Base-by-base conservation (phyloP, 2,329 filamentous ascomycete genomes). In the Aspergillus tamarii region DNA sequence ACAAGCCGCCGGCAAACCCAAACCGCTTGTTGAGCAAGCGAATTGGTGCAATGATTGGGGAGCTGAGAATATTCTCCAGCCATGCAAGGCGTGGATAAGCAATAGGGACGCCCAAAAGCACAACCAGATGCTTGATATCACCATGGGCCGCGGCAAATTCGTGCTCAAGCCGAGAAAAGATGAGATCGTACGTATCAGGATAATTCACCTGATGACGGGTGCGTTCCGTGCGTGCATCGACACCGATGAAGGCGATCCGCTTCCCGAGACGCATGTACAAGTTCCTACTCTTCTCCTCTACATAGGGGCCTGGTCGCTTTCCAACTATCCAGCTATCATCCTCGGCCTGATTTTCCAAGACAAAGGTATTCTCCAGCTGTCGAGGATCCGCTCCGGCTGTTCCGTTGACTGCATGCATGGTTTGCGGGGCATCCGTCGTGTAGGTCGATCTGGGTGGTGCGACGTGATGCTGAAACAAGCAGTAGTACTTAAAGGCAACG, bases 141-240 rank as follows among this genome's bases (percentile, higher is more conserved):
- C 82, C 83, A 61, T 85, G 83, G 7, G 80, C 74, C 0, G 80
- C 82, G 0, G 76, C 72, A 12, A 89, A 78, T 66, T 89, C 85
- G 12, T 77, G 74, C 34, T 83, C 74, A 3, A 88, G 76, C 3
- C 86, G 84, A 41, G 82, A 73, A 71, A 89, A 89, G 54, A 90
- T 83, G 81, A 86, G 66, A 73, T 85, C 74, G 80, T 90, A 77
- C 76, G 93, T 80, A 77, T 90, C 79, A 62, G 82, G 77, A 72
- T 97, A 97, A 81, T 97, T 97, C 79, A 98, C 89, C 79, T 97
- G 93, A 73, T 96, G 93, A 43, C 94, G 88, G 10, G 94, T 97
- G 28, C 94, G 91, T 85, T 89, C 85, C n/a, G 85, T 87, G 16
- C 86, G 83, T 11, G 85, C 85, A 76, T 88, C 85, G 71, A 86